A percentile compares a stretch with the other conserved stretches of the same genome.
phyloP scores from a whole-genome alignment of 2,329 filamentous ascomycete species.

The Ophiognomonia clavigignenti-juglandacearum region DNA sequence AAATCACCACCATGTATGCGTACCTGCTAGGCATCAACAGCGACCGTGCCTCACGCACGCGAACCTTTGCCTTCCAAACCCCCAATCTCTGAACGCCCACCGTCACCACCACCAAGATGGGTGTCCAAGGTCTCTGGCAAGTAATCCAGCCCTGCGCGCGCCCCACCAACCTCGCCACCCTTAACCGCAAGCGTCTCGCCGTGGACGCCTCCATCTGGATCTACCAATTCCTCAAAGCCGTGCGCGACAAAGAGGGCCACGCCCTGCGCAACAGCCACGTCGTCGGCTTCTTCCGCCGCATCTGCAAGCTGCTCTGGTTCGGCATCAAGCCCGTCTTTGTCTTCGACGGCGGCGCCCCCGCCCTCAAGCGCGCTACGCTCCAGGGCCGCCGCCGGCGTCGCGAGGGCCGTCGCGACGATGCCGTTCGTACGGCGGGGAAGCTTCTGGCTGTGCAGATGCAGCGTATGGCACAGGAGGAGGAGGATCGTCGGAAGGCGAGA shows the following conservation, averaged over 20 bases:
- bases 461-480: constrained; percentile 80
- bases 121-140: constrained; percentile 96
- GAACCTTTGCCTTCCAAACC: not conserved
- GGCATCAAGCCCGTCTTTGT: constrained; percentile 97
- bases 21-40: not conserved
- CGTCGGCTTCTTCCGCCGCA: constrained; percentile 95
- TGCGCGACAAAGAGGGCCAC: constrained; percentile 97
- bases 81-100: too few species aligned
- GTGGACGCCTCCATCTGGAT: constrained; percentile 99
- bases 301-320: constrained; percentile 96
- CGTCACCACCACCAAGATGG: constrained; percentile 54
- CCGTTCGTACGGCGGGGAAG: constrained; percentile 83
- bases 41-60: not conserved
- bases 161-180: constrained; percentile 90
- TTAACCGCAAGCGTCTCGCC: constrained; percentile 93
- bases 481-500: constrained; percentile 58
- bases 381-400: constrained; percentile 70
- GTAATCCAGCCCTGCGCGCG: constrained; percentile 92
- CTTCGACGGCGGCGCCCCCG: constrained; percentile 91
- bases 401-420: constrained; percentile 90
- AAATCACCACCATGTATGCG: too few species aligned
- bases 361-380: constrained; percentile 88
- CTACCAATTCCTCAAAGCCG: constrained; percentile 98
- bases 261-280: constrained; percentile 93
- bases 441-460: constrained; percentile 93